These are phyloP conservation scores for Bertia moriformis DNA, from an alignment of 2,329 filamentous ascomycete genomes.

Conservation along the genomic window DNA sequence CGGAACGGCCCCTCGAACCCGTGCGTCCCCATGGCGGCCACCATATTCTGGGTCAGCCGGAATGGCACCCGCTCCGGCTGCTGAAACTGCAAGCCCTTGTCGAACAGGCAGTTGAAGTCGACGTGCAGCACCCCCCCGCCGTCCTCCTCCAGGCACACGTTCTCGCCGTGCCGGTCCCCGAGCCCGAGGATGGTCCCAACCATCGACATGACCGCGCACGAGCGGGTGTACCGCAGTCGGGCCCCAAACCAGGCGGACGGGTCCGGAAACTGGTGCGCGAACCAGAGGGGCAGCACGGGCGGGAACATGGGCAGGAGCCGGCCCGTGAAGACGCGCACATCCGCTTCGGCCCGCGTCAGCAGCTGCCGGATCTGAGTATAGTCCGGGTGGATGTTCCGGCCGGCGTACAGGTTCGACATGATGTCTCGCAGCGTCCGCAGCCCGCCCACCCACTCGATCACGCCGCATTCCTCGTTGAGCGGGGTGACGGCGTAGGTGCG, in stretches of 20 bases:
- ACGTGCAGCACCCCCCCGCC: constrained; percentile 93
- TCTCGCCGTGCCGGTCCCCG: constrained; percentile 91
- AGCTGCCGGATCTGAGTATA: constrained; percentile 50
- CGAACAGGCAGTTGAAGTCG: constrained; percentile 98
- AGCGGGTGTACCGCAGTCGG: constrained; percentile 76
- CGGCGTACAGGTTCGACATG: constrained; percentile 62
- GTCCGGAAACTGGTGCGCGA: constrained; percentile 85
- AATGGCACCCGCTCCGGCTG: constrained; percentile 93
- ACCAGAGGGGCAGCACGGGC: constrained; percentile 82
- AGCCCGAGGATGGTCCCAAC: constrained; percentile 87
- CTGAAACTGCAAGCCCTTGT: constrained; percentile 89
- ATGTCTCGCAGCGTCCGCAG: constrained; percentile 90
- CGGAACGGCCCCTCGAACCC: constrained; percentile 88
- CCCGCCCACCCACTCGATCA: constrained; percentile 97
- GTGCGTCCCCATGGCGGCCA: constrained; percentile 89
- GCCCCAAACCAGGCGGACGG: constrained; percentile 85
- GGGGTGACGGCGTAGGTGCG: constrained; percentile 95
- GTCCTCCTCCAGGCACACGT: constrained; percentile 85
- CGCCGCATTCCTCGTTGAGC: constrained; percentile 89
- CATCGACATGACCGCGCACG: constrained; percentile 98
- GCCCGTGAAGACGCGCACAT: constrained; percentile 59
- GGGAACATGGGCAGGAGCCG: constrained; percentile 54
- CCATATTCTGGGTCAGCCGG: constrained; percentile 95
- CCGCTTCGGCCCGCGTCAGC: constrained; percentile 51
- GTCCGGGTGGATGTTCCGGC: constrained; percentile 56